phyloP scores from a whole-genome alignment of 2,329 filamentous ascomycete species.

The Talaromyces sp. region DNA sequence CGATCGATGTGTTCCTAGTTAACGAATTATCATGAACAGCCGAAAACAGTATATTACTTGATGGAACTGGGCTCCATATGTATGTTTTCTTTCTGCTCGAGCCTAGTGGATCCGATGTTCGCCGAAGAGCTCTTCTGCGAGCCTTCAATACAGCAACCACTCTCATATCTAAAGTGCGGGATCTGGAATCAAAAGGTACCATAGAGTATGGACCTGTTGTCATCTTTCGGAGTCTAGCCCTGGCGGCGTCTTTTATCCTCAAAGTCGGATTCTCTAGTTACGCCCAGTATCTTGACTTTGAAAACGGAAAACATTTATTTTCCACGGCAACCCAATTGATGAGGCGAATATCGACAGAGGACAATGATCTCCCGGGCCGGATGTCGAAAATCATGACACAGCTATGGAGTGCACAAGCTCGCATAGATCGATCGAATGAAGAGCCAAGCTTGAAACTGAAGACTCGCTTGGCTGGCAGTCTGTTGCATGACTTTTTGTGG shows the following conservation, averaged over 20 bases:
- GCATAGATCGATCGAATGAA: conserved; percentile 2
- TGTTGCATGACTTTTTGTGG: conserved; percentile 17
- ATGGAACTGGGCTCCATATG: conserved; percentile 6
- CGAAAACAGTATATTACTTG: conserved; percentile 3
- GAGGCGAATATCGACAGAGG: conserved; percentile 12
- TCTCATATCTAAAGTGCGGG: not conserved
- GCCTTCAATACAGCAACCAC: conserved; percentile 1
- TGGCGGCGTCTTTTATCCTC: conserved; percentile 5
- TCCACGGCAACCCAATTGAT: conserved; percentile 13
- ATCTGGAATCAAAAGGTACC: not conserved
- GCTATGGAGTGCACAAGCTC: conserved; percentile 13
- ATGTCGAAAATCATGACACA: conserved; percentile 17
- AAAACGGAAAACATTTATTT: conserved; percentile 14
- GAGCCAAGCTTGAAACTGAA: conserved; percentile 13
- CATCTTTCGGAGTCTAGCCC: not conserved
- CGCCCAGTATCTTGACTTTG: conserved; percentile 12
- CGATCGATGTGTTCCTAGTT: not conserved
- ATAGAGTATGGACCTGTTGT: not conserved
- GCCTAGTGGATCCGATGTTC: not conserved
- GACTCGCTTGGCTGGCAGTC: conserved; percentile 14
- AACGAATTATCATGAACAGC: not conserved
- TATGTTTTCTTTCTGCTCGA: conserved; percentile 8
- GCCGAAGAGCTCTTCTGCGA: conserved; percentile 7
- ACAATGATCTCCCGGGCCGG: conserved; percentile 17
- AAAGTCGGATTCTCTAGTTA: conserved; percentile 9